Evolutionary conservation across 2,329 filamentous ascomycete genomes (phyloP).

Genomic region (Pseudocercospora fijiensis): DNA sequence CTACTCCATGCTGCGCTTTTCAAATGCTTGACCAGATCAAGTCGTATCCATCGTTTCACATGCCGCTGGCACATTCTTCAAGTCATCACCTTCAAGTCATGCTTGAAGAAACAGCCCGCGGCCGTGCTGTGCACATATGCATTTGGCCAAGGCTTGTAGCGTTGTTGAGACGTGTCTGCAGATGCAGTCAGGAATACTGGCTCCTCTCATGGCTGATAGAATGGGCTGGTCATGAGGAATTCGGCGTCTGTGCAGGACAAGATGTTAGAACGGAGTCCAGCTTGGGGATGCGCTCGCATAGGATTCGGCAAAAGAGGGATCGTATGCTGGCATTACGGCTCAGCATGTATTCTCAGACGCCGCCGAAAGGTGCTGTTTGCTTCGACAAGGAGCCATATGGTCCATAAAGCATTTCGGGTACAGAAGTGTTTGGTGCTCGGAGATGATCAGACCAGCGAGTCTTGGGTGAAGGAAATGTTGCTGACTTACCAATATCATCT

Average conservation of each 20-base stretch:
- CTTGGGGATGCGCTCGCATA: slow-evolving; percentile 16
- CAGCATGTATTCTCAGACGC: slow-evolving; percentile 10
- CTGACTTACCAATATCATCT: slow-evolving; percentile 33
- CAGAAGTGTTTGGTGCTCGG: slow-evolving; percentile 24
- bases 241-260: slow-evolving; percentile 25
- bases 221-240: slow-evolving; percentile 30
- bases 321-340: slow-evolving; percentile 23
- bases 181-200: slow-evolving; percentile 14
- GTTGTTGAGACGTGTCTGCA: slow-evolving; percentile 14
- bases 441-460: slow-evolving; percentile 20
- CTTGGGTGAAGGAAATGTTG: slow-evolving; percentile 9
- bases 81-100: slow-evolving; percentile 15
- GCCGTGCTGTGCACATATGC: slow-evolving; percentile 21
- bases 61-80: background rate
- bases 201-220: slow-evolving; percentile 23
- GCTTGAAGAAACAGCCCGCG: slow-evolving; percentile 27
- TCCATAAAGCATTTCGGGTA: slow-evolving; percentile 33
- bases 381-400: slow-evolving; percentile 25
- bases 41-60: background rate
- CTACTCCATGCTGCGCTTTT: background rate
- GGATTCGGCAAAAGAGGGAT: slow-evolving; percentile 24
- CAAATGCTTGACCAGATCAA: background rate
- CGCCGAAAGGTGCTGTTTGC: slow-evolving; percentile 6
- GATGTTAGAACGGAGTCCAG: slow-evolving; percentile 21
- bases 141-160: slow-evolving; percentile 25